These are phyloP conservation scores for Stellera chamaejasme DNA, from an alignment of 345 rosid species.

Conservation along the genomic window DNA sequence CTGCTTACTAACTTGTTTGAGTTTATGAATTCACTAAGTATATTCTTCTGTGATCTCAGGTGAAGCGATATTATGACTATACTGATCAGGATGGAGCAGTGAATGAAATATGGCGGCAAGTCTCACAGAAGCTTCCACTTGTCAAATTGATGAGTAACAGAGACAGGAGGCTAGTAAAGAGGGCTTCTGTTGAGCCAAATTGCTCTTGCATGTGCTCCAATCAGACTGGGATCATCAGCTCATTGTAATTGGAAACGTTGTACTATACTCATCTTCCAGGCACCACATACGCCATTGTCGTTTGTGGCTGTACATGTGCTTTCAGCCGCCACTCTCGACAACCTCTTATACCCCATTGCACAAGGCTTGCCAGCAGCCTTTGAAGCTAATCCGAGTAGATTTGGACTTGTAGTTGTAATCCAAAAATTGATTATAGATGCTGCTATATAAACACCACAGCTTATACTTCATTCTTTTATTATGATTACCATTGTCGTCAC, in stretches of 20 bases:
- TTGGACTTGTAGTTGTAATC: neutral
- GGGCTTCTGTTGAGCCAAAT: slow-evolving; percentile 42
- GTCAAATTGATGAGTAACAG: slow-evolving; percentile 81
- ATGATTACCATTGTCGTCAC: neutral
- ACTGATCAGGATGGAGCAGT: slow-evolving; percentile 62
- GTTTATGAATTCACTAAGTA: no score
- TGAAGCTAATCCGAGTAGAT: neutral
- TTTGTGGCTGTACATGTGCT: neutral
- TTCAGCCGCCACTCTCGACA: neutral
- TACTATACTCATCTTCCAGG: no score
- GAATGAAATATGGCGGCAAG: slow-evolving; percentile 83
- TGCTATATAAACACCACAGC: neutral
- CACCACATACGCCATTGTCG: neutral
- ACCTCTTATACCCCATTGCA: neutral
- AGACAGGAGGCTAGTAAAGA: slow-evolving; percentile 61
- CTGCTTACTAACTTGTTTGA: no score
- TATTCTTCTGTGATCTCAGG: slow-evolving; percentile 32
- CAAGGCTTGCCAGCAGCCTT: slow-evolving; percentile 1
- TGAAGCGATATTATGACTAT: slow-evolving; percentile 56
- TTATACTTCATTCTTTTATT: slow-evolving; percentile 1
- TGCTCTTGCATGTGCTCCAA: slow-evolving; percentile 82
- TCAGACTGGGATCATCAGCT: slow-evolving; percentile 39
- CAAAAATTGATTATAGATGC: neutral
- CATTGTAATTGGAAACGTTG: slow-evolving; percentile 23
- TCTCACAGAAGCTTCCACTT: slow-evolving; percentile 75